These are phyloP conservation scores for Triangularia verruculosa DNA, from an alignment of 2,329 filamentous ascomycete species.

Conservation along the genomic window DNA sequence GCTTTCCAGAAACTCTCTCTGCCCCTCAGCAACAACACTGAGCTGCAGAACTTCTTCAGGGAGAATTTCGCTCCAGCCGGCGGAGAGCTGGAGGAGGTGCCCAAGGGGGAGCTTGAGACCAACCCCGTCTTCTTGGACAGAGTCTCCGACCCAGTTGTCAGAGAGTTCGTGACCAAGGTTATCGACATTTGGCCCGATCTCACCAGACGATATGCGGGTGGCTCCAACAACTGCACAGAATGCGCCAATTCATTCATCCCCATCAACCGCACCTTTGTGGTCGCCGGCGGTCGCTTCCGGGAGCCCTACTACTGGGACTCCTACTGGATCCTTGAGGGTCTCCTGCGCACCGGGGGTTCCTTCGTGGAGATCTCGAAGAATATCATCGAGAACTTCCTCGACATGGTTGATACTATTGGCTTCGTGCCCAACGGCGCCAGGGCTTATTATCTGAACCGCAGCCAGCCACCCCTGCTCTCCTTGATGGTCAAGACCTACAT, in stretches of 20 bases:
- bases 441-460: conserved; percentile 65
- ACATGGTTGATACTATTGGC: conserved; percentile 61
- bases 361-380: conserved; percentile 63
- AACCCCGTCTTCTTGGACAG: conserved; percentile 56
- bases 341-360: conserved; percentile 61
- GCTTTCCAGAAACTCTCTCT: conserved; percentile 59
- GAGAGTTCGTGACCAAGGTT: conserved; percentile 60
- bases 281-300: conserved; percentile 67
- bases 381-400: conserved; percentile 68
- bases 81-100: conserved; percentile 57
- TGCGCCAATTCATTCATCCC: conserved; percentile 66
- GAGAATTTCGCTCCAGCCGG: conserved; percentile 63
- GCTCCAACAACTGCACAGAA: conserved; percentile 51
- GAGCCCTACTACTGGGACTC: conserved; percentile 72
- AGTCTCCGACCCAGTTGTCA: conserved; percentile 56
- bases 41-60: conserved; percentile 59
- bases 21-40: conserved; percentile 62
- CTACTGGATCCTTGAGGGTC: conserved; percentile 65
- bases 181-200: conserved; percentile 69
- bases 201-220: conserved; percentile 54
- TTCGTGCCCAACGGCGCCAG: conserved; percentile 69
- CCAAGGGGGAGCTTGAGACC: conserved; percentile 49
- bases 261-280: conserved; percentile 65
- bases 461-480: conserved; percentile 63
- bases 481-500: conserved; percentile 65